Evolutionary conservation across 2,329 filamentous ascomycete genomes (phyloP).

Genomic region (Coleophoma eucalyptorum): DNA sequence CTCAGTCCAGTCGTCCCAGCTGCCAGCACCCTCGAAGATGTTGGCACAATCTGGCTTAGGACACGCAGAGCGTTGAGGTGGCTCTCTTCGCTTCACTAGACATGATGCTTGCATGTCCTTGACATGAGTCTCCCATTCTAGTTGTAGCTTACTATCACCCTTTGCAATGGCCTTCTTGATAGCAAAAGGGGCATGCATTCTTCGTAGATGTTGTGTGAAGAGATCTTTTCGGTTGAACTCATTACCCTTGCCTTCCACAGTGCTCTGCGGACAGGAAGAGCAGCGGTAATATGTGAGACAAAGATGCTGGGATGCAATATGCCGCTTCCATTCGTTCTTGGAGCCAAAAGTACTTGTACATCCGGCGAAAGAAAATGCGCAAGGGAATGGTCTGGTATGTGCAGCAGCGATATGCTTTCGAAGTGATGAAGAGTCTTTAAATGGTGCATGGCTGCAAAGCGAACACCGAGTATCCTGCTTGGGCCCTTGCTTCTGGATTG

Average conservation of each 20-base stretch:
- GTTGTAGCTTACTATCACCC: slow-evolving; percentile 53
- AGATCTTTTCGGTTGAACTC: slow-evolving; percentile 94
- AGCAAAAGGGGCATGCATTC: slow-evolving; percentile 80
- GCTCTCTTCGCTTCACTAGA: slow-evolving; percentile 62
- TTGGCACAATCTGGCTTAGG: slow-evolving; percentile 67
- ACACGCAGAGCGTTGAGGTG: slow-evolving; percentile 70
- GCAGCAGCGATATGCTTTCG: slow-evolving; percentile 65
- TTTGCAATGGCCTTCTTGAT: slow-evolving; percentile 55
- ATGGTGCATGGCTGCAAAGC: slow-evolving; percentile 60
- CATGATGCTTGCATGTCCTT: slow-evolving; percentile 73
- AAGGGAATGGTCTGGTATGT: slow-evolving; percentile 74
- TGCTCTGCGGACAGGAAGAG: slow-evolving; percentile 53
- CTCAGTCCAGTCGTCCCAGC: slow-evolving; percentile 90
- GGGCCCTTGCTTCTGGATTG: slow-evolving; percentile 29
- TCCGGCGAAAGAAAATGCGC: slow-evolving; percentile 80
- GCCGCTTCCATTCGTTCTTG: slow-evolving; percentile 98
- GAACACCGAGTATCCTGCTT: slow-evolving; percentile 61
- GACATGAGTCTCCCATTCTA: slow-evolving; percentile 61
- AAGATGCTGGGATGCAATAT: slow-evolving; percentile 87
- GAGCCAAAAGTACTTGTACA: slow-evolving; percentile 82
- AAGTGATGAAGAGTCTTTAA: slow-evolving; percentile 63
- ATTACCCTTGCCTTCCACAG: slow-evolving; percentile 53
- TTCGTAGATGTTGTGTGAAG: slow-evolving; percentile 88
- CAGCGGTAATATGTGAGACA: slow-evolving; percentile 63
- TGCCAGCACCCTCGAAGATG: slow-evolving; percentile 65